Evolutionary conservation across 805 yeast genomes (phyloP).

Genomic region (Metschnikowia lachancei): DNA sequence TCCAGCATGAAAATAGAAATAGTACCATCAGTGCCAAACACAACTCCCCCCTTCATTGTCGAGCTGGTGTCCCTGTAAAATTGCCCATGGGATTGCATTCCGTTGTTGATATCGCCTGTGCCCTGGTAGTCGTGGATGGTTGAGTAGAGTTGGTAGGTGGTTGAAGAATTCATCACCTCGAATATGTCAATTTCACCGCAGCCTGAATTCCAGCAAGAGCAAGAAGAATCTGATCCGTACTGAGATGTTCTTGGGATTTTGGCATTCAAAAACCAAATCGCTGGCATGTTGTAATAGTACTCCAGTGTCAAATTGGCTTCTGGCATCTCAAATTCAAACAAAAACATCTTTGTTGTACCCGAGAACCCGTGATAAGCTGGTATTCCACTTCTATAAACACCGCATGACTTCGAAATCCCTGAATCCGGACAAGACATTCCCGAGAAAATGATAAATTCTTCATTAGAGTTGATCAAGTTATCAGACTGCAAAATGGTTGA

Average conservation of each 20-base stretch:
- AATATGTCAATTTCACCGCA: slow-evolving; percentile 79
- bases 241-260: slow-evolving; percentile 74
- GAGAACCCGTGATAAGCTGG: slow-evolving; percentile 72
- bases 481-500: slow-evolving; percentile 50
- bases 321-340: slow-evolving; percentile 71
- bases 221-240: slow-evolving; percentile 56
- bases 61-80: slow-evolving; percentile 50
- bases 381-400: slow-evolving; percentile 70
- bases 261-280: slow-evolving; percentile 73
- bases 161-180: slow-evolving; percentile 67
- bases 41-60: slow-evolving; percentile 69
- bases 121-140: slow-evolving; percentile 79
- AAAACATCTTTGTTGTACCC: slow-evolving; percentile 67
- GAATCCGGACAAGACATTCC: slow-evolving; percentile 55
- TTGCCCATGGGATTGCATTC: slow-evolving; percentile 56
- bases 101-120: slow-evolving; percentile 57
- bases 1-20: slow-evolving; percentile 62
- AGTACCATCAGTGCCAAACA: slow-evolving; percentile 59
- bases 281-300: slow-evolving; percentile 60
- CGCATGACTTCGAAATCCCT: slow-evolving; percentile 59
- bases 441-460: slow-evolving; percentile 61
- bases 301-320: slow-evolving; percentile 40
- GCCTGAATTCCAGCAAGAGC: slow-evolving; percentile 76
- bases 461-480: slow-evolving; percentile 52
- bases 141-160: slow-evolving; percentile 53